Percentiles rank a stretch among this genome's conserved stretches.
These are phyloP conservation scores for Daldinia grandis DNA, from an alignment of 495 filamentous ascomycete species.

Conservation along the genomic window DNA sequence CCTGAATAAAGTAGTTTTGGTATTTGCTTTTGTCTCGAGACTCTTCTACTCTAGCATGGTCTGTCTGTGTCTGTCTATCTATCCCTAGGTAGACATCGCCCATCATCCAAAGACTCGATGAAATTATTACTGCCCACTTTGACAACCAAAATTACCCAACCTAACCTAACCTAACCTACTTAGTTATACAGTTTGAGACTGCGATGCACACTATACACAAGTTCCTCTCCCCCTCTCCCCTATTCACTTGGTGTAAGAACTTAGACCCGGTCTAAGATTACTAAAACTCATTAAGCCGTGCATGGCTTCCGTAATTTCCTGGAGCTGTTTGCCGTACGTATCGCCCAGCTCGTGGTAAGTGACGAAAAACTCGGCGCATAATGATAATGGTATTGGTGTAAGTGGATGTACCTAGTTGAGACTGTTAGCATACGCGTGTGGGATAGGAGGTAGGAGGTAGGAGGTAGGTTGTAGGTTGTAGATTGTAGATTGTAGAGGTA, in stretches of 20 bases:
- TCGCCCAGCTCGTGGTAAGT: slow-evolving; percentile 35
- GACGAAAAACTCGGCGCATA: slow-evolving; percentile 36
- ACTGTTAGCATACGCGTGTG: slow-evolving; percentile 7
- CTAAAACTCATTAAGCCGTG: slow-evolving; percentile 41
- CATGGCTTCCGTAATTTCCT: slow-evolving; percentile 38
- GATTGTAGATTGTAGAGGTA: background rate
- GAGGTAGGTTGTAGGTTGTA: no score
- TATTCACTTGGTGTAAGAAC: slow-evolving; percentile 25
- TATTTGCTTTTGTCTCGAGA: slow-evolving; percentile 9
- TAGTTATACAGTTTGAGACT: no score
- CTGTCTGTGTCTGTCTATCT: background rate
- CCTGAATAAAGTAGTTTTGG: background rate
- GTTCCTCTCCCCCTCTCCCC: background rate
- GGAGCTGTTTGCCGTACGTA: slow-evolving; percentile 37
- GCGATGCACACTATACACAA: background rate
- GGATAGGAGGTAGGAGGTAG: background rate
- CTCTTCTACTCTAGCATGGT: slow-evolving; percentile 12
- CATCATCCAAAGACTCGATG: no score
- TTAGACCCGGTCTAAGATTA: slow-evolving; percentile 35
- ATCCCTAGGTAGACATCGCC: no score
- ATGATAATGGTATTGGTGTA: slow-evolving; percentile 35
- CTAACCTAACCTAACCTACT: no score
- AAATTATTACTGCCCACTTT: background rate
- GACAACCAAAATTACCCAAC: background rate
- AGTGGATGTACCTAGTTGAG: slow-evolving; percentile 34